These are phyloP conservation scores for Vitis rupestris DNA, from an alignment of 164 flowering plant species.

Conservation along the genomic window DNA sequence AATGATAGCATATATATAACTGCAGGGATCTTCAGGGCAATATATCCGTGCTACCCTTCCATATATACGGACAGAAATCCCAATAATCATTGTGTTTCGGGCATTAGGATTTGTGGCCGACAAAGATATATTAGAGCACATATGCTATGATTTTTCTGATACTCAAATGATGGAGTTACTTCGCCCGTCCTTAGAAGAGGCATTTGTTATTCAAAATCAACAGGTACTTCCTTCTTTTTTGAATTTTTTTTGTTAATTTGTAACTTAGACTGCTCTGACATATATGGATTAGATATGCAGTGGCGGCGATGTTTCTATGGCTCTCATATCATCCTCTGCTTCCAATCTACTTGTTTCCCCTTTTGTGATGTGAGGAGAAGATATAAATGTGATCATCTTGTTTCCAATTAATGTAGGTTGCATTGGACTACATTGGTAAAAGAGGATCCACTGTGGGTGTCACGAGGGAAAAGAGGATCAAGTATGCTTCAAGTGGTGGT, in stretches of 20 bases:
- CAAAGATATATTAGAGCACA: conserved; percentile 92
- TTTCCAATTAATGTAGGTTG: conserved; percentile 51
- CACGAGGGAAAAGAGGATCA: conserved; percentile 89
- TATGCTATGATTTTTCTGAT: conserved; percentile 83
- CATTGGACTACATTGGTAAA: conserved; percentile 95
- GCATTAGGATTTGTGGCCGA: conserved; percentile 98
- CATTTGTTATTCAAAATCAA: conserved; percentile 95
- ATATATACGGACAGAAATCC: conserved; percentile 88
- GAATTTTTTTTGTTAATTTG: not conserved
- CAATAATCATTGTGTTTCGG: conserved; percentile 89
- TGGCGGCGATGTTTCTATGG: no score
- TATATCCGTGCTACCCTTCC: conserved; percentile 97
- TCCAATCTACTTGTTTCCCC: not conserved
- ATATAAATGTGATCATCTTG: no score
- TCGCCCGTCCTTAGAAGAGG: conserved; percentile 94
- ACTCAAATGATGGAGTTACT: conserved; percentile 97
- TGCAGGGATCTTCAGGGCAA: conserved; percentile 91
- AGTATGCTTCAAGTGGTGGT: conserved; percentile 39
- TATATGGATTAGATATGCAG: no score
- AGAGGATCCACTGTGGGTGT: conserved; percentile 98
- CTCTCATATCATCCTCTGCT: no score
- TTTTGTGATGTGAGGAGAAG: not conserved
- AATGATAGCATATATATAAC: conserved; percentile 3
- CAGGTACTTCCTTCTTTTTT: conserved; percentile 42
- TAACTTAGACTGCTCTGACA: not conserved